A percentile compares a stretch with the other conserved stretches of the same genome.
phyloP scores from a whole-genome alignment of 257 asterid species.

The Oldenlandia corymbosa region DNA sequence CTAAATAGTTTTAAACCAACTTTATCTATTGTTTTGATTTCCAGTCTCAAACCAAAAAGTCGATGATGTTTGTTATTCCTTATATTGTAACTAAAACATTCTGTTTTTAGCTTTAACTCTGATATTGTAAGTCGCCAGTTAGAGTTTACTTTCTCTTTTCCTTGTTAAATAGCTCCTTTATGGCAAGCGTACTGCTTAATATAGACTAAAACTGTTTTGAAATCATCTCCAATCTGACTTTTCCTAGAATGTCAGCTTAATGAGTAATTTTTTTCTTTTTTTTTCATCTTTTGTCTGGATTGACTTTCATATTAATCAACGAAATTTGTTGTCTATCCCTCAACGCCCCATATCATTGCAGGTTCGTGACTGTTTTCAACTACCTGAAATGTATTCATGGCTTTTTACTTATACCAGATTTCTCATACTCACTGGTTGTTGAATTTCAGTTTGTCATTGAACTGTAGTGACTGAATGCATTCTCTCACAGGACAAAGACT shows the following conservation, averaged over 20 bases:
- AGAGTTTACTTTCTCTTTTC: background rate
- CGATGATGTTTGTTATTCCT: background rate
- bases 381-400: too few relatives aligned
- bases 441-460: background rate
- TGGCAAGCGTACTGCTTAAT: background rate
- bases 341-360: background rate
- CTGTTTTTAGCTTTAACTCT: background rate
- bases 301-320: background rate
- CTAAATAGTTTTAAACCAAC: too few relatives aligned
- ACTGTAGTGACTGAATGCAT: slow-evolving; percentile 11
- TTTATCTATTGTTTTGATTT: background rate
- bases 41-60: background rate
- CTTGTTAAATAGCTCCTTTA: background rate
- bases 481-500: slow-evolving; percentile 63
- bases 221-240: background rate
- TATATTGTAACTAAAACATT: background rate
- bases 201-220: background rate
- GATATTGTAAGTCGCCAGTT: background rate
- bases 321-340: background rate
- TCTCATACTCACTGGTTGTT: background rate
- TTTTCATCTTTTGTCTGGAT: background rate
- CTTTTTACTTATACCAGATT: too few relatives aligned
- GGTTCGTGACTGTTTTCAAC: background rate
- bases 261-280: background rate
- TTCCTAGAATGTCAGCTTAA: background rate